Percentiles rank a stretch among this genome's conserved stretches.
Conservation (phyloP, 2,329 filamentous ascomycete genomes). For the Capronia americana region DNA sequence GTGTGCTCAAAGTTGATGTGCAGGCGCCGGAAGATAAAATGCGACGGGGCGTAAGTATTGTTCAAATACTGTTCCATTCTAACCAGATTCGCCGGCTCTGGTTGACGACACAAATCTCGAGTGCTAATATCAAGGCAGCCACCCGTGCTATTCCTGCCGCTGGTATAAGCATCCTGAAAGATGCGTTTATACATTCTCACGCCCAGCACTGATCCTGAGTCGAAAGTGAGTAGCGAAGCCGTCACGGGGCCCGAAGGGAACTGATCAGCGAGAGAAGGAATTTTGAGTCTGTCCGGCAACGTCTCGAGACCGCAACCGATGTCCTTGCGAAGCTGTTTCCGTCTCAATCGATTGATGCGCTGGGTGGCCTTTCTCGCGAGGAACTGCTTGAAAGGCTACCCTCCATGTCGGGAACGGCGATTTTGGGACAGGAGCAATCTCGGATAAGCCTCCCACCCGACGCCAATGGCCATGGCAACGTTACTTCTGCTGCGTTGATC, state of each 20-base stretch:
- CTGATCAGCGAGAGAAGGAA: conserved; percentile 1
- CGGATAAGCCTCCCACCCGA: background rate
- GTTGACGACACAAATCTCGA: background rate
- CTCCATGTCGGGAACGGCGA: background rate
- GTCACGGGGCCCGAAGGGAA: background rate
- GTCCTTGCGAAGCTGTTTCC: conserved; percentile 25
- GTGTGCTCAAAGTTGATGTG: background rate
- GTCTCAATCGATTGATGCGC: conserved; percentile 14
- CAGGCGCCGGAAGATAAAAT: conserved; percentile 21
- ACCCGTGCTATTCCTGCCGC: conserved; percentile 28
- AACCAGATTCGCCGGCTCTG: background rate
- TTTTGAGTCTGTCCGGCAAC: conserved; percentile 25
- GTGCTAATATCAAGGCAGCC: conserved; percentile 5
- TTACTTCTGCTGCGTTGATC: background rate
- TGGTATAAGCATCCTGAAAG: conserved; percentile 28
- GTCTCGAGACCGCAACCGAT: conserved; percentile 23
- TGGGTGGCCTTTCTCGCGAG: conserved; percentile 16
- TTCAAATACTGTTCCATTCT: background rate
- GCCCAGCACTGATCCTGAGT: conserved; percentile 23
- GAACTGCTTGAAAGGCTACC: conserved; percentile 18
- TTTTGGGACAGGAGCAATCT: background rate
- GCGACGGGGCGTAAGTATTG: conserved; percentile 9
- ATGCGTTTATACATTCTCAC: conserved; percentile 23
- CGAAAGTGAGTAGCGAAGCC: conserved; percentile 16
- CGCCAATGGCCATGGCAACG: background rate